Conservation (phyloP, 768 basidiomycete genomes). For the Psilocybe cubensis region DNA sequence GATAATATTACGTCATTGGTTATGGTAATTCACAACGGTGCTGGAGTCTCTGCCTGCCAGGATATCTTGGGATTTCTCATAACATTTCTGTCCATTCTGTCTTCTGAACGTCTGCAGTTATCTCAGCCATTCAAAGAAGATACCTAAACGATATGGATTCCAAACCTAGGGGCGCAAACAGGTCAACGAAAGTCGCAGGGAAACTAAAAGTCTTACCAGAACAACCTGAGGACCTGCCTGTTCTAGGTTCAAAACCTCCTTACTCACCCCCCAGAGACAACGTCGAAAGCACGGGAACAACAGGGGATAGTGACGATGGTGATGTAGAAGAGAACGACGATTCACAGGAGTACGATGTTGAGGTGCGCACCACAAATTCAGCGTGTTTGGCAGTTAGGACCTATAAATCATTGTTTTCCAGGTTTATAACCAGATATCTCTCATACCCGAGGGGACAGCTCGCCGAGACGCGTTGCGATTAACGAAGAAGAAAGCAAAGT, state of each 20-base stretch:
- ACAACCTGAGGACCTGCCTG: conserved; percentile 63
- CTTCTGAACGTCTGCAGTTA: background rate
- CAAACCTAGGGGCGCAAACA: conserved; percentile 73
- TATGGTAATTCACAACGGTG: background rate
- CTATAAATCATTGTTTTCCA: conserved; percentile 30
- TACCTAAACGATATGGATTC: conserved; percentile 36
- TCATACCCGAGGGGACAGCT: conserved; percentile 94
- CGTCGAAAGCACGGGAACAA: conserved; percentile 51
- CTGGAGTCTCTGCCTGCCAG: background rate
- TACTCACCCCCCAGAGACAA: conserved; percentile 37
- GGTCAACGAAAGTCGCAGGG: conserved; percentile 80
- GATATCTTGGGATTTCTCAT: too few species aligned
- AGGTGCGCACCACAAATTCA: conserved; percentile 41
- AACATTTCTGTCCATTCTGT: background rate
- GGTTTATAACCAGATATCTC: conserved; percentile 94
- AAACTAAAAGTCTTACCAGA: conserved; percentile 91
- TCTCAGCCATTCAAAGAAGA: conserved; percentile 6
- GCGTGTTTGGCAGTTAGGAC: background rate
- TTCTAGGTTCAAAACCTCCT: conserved; percentile 29
- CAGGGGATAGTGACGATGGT: conserved; percentile 74
- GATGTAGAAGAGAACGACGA: conserved; percentile 68
- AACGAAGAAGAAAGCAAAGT: conserved; percentile 95
- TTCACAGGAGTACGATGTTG: conserved; percentile 60
- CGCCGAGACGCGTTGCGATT: conserved; percentile 86
- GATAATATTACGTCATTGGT: conserved; percentile 4